phyloP scores from a whole-genome alignment of 768 basidiomycete genomes.

The Auricularia auricula-judae region DNA sequence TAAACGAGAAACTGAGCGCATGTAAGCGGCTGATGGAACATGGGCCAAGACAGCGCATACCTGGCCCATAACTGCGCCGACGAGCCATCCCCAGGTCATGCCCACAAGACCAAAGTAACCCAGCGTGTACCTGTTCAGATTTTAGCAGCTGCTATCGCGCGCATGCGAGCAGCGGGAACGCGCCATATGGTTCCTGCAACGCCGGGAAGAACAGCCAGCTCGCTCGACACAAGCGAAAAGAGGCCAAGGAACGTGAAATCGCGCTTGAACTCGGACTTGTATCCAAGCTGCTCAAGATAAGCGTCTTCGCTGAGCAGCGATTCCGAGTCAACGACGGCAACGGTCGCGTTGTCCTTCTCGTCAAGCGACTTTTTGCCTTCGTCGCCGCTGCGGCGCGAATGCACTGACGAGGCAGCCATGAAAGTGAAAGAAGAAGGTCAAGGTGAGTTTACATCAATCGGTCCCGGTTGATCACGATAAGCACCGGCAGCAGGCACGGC shows the following conservation, averaged over 20 bases:
- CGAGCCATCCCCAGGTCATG: conserved; percentile 1
- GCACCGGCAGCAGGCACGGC: no score
- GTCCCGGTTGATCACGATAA: no score
- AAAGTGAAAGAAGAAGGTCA: no score
- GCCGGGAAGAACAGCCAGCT: not conserved
- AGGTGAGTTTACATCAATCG: no score
- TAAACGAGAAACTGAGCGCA: not conserved
- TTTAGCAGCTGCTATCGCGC: not conserved
- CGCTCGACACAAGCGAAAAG: not conserved
- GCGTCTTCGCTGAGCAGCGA: conserved; percentile 2
- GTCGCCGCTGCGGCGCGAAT: no score
- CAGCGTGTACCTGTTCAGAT: not conserved
- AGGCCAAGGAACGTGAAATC: conserved; percentile 4
- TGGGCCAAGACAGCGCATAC: not conserved
- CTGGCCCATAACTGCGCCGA: not conserved
- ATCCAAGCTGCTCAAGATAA: conserved; percentile 2
- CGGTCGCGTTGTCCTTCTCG: not conserved
- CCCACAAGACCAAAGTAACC: not conserved
- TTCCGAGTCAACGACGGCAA: not conserved
- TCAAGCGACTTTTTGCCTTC: not conserved
- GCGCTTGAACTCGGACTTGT: conserved; percentile 6
- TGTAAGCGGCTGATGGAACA: not conserved
- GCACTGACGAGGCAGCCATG: no score
- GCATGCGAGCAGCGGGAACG: not conserved
- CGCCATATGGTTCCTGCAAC: not conserved